These are phyloP conservation scores for Monosporascus sp. DNA, from an alignment of 2,329 filamentous ascomycete species.

Conservation along the genomic window DNA sequence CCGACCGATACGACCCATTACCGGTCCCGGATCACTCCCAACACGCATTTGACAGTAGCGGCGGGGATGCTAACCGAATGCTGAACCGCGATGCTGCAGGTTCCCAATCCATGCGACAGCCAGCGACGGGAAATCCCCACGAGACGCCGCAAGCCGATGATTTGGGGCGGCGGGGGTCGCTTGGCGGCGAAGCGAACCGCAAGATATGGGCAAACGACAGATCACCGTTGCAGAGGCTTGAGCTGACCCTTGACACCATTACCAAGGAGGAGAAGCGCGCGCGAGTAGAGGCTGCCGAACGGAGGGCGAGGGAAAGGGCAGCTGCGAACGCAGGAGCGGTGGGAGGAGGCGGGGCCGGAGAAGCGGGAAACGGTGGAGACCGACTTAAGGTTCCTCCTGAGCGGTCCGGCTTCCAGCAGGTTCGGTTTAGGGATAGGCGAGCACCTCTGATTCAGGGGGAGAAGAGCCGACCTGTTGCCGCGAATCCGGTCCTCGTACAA, in stretches of 20 bases:
- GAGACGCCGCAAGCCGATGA: slow-evolving; percentile 16
- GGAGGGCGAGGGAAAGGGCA: slow-evolving; percentile 59
- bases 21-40: slow-evolving; percentile 24
- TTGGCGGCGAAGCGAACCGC: slow-evolving; percentile 34
- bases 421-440: slow-evolving; percentile 26
- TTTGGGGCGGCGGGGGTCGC: slow-evolving; percentile 31
- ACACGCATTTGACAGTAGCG: slow-evolving; percentile 23
- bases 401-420: slow-evolving; percentile 23
- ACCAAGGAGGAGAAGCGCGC: slow-evolving; percentile 94
- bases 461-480: slow-evolving; percentile 12
- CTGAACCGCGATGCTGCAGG: slow-evolving; percentile 10
- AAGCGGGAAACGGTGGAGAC: slow-evolving; percentile 9
- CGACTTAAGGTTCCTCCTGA: slow-evolving; percentile 10
- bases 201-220: slow-evolving; percentile 70
- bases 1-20: slow-evolving; percentile 15
- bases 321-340: slow-evolving; percentile 28
- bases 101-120: slow-evolving; percentile 20
- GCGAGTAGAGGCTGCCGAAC: slow-evolving; percentile 75
- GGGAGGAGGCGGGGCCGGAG: slow-evolving; percentile 15
- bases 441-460: slow-evolving; percentile 18
- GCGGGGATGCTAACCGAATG: slow-evolving; percentile 8
- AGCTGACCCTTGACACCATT: slow-evolving; percentile 84
- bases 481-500: slow-evolving; percentile 19
- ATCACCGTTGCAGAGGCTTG: slow-evolving; percentile 89
- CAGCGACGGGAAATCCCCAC: slow-evolving; percentile 21